Base-by-base conservation (phyloP, 345 rosid genomes). In the Alliaria petiolata region DNA sequence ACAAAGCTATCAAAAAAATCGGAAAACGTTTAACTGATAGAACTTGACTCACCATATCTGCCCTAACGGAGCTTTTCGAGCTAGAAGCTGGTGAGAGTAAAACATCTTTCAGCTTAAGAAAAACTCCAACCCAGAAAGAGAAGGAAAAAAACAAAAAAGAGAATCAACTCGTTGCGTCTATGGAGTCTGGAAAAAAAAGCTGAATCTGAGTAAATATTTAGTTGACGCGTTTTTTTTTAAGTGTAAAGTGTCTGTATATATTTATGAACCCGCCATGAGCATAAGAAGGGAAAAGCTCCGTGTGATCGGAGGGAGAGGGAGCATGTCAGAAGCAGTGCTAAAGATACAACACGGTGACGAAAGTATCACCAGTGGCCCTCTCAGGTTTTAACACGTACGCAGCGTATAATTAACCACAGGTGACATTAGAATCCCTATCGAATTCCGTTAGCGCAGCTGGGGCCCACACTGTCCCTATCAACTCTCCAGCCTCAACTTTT, bases 1-100 rank as follows among this genome's bases (percentile, higher is more conserved):
- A 59, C 30, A 59, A 25, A 36, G 65, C 53, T 50, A 33, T 1
- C n/a, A 16, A 14, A 71, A 62, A 61, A 7, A 17, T 34, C 35
- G 44, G 4, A n/a, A 46, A 31, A 28, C 19, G 39, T 38, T 61
- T n/a, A 30, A 25, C 22, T 42, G 38, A 26, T 17, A 47, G 7
- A 47, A 8, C 3, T 26, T 2, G 46, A 22, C 80, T 80, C 78
- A 93, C 98, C 98, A 90, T 69, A 93, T 91, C 83, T 93, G 96
- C 33, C 98, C 96, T 9, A 93, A 84, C n/a, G 97, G 90, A 49
- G 92, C 95, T 79, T 93, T 93, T n/a, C 96, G 89, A 79, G 97
- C 98, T 33, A 93, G 87, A 30, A 93, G 95, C 77, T 93, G 92
- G 73, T 89, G 93, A 7, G 98, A 91, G 84, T 85, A 93, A 79